Percentiles rank a stretch among this genome's conserved stretches.
Conservation (phyloP, 768 basidiomycete genomes). For the Kwoniella heveanensis region DNA sequence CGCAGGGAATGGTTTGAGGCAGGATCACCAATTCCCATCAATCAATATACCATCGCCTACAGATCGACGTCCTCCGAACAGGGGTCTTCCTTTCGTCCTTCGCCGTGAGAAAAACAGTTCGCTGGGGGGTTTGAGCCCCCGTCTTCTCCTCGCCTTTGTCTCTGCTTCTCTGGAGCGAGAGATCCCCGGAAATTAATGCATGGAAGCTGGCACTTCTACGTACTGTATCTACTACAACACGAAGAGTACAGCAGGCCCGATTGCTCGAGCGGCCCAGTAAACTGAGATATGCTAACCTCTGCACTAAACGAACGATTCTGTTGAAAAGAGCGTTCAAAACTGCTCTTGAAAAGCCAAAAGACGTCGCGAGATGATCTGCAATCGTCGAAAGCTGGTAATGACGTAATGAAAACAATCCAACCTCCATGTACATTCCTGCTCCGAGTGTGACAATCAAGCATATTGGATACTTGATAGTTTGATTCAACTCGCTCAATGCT, state of each 20-base stretch:
- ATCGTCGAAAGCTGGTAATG: neutral
- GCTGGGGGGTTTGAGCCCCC: constrained; percentile 11
- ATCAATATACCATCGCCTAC: too few relatives aligned
- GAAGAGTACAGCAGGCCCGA: too few relatives aligned
- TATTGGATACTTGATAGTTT: too few relatives aligned
- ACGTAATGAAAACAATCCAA: constrained; percentile 4
- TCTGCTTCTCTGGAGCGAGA: too few relatives aligned
- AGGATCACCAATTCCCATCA: too few relatives aligned
- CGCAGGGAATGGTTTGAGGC: too few relatives aligned
- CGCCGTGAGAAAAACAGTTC: constrained; percentile 4
- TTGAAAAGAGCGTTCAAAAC: neutral
- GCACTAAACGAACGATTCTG: constrained; percentile 4
- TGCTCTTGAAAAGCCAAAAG: neutral
- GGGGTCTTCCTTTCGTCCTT: neutral
- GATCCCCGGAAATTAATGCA: constrained; percentile 9
- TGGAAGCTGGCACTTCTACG: too few relatives aligned
- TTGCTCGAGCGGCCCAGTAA: too few relatives aligned
- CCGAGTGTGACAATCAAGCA: too few relatives aligned
- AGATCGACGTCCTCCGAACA: neutral
- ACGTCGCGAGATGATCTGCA: neutral
- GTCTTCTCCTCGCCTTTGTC: constrained; percentile 4
- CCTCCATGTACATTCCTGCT: too few relatives aligned
- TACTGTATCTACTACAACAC: too few relatives aligned
- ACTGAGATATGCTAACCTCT: constrained; percentile 11
- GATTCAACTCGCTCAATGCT: neutral